A percentile compares a stretch with the other conserved stretches of the same genome.
Conservation (phyloP, 345 rosid species). For the Aegle marmelos region DNA sequence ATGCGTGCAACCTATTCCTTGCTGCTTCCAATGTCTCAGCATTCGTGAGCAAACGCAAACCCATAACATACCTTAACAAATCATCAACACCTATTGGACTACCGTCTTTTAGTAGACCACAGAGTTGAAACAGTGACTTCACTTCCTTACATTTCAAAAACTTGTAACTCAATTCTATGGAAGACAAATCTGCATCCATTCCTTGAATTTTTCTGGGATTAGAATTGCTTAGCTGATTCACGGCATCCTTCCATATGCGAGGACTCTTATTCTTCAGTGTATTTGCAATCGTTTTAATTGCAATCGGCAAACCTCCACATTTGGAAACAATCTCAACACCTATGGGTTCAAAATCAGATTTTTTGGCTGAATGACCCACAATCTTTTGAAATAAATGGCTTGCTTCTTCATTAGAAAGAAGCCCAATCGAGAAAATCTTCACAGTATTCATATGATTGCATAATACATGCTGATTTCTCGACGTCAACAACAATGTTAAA, state of each 20-base stretch:
- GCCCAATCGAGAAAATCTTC: neutral
- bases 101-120: neutral
- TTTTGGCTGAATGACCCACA: neutral
- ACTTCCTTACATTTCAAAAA: neutral
- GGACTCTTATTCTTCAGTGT: neutral
- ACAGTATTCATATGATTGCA: constrained; percentile 12
- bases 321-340: neutral
- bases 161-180: neutral
- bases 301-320: constrained; percentile 22
- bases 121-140: neutral
- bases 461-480: constrained; percentile 13
- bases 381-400: neutral
- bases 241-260: constrained; percentile 11
- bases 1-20: neutral
- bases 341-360: neutral
- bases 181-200: neutral
- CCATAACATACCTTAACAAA: constrained; percentile 18
- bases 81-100: neutral
- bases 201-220: neutral
- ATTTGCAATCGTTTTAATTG: constrained; percentile 10
- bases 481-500: constrained; percentile 29
- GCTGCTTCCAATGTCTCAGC: neutral
- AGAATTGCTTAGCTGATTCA: neutral
- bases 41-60: constrained; percentile 15
- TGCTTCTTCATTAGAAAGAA: constrained; percentile 11